Percentiles rank a stretch among this genome's conserved stretches.
Conservation (phyloP, 768 basidiomycete species). For the Rhizopogon vesiculosus region DNA sequence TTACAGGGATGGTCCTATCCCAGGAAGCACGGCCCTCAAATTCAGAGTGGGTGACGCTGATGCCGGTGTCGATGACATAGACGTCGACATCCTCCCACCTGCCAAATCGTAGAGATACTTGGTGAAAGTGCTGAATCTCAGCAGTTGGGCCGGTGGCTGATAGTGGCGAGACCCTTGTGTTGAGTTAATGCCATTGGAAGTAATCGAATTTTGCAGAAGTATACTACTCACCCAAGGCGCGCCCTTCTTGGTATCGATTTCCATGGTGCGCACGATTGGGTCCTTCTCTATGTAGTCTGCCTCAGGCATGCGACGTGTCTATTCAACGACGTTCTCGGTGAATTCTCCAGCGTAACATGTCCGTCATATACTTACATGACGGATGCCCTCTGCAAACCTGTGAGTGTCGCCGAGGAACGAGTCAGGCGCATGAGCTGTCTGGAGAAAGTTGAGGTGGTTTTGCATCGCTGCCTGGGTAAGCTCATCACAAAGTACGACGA, state of each 20-base stretch:
- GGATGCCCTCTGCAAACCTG: constrained; percentile 45
- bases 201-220: not conserved
- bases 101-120: constrained; percentile 66
- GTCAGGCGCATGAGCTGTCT: constrained; percentile 52
- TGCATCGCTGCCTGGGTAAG: constrained; percentile 50
- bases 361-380: constrained; percentile 78
- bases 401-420: constrained; percentile 42
- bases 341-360: constrained; percentile 80
- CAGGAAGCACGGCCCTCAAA: constrained; percentile 88
- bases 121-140: constrained; percentile 78
- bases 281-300: constrained; percentile 92
- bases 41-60: constrained; percentile 80
- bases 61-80: constrained; percentile 84
- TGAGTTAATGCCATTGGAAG: constrained; percentile 8
- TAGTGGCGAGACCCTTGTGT: constrained; percentile 84
- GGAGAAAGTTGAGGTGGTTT: constrained; percentile 78
- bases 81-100: constrained; percentile 96
- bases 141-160: constrained; percentile 75
- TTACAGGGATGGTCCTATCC: constrained; percentile 87
- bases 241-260: constrained; percentile 41
- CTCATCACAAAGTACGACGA: constrained; percentile 81
- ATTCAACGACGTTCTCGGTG: constrained; percentile 60
- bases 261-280: constrained; percentile 79
- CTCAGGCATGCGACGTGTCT: constrained; percentile 79
- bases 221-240: constrained; percentile 78